These are phyloP conservation scores for Hydnomerulius pinastri DNA, from an alignment of 768 basidiomycete species.

Conservation along the genomic window DNA sequence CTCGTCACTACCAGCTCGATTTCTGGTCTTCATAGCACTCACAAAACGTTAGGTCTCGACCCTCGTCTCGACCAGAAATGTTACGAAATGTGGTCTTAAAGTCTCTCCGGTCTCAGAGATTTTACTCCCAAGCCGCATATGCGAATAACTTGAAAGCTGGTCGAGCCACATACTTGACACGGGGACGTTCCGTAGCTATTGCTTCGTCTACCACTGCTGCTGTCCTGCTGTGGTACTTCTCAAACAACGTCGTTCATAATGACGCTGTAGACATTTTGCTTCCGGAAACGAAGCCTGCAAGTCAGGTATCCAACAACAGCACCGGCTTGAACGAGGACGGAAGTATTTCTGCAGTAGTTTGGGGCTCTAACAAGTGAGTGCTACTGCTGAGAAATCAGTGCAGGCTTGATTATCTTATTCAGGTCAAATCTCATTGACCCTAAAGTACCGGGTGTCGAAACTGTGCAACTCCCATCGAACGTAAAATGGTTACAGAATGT, in stretches of 20 bases:
- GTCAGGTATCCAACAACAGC: constrained; percentile 16
- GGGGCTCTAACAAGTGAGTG: constrained; percentile 75
- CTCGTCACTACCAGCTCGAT: too few relatives aligned
- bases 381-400: background rate
- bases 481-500: constrained; percentile 63
- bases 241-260: constrained; percentile 35
- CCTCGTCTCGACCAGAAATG: constrained; percentile 10
- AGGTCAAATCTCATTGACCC: constrained; percentile 52
- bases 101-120: constrained; percentile 2
- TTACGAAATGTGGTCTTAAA: constrained; percentile 8
- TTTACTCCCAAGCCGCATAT: constrained; percentile 13
- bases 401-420: constrained; percentile 3
- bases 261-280: constrained; percentile 26
- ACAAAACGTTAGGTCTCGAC: too few relatives aligned
- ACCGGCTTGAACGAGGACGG: constrained; percentile 27
- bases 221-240: constrained; percentile 41
- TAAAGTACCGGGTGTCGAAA: constrained; percentile 37
- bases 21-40: too few relatives aligned
- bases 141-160: background rate
- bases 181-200: constrained; percentile 17
- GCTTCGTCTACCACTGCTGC: constrained; percentile 31
- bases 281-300: constrained; percentile 1
- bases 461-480: constrained; percentile 51
- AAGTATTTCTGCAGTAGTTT: constrained; percentile 54
- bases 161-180: constrained; percentile 2